Evolutionary conservation across 371 early-diverging fungal species (phyloP).

Genomic region (Coemansia sp.): DNA sequence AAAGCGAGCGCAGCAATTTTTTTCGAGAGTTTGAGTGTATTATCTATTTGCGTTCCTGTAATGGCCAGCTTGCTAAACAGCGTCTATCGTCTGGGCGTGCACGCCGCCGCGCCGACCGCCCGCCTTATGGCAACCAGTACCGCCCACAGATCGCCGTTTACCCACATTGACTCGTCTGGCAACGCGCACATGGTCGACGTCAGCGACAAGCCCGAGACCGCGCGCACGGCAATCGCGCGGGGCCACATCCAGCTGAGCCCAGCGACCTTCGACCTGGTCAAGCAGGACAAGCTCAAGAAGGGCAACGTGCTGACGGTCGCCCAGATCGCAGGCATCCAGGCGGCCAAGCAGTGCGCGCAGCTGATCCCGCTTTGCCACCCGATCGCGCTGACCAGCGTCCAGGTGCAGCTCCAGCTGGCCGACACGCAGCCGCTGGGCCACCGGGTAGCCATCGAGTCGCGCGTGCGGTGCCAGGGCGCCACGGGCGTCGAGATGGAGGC

Average conservation of each 20-base stretch:
- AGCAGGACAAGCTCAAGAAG: conserved; percentile 57
- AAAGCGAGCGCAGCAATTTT: no score
- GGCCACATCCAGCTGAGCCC: conserved; percentile 63
- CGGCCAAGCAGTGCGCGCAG: conserved; percentile 79
- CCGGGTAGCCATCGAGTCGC: conserved; percentile 54
- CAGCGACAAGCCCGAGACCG: conserved; percentile 61
- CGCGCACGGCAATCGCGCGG: conserved; percentile 71
- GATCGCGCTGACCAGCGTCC: conserved; percentile 66
- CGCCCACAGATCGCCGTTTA: conserved; percentile 48
- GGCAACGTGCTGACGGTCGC: conserved; percentile 89
- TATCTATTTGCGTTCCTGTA: no score
- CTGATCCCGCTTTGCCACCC: conserved; percentile 92
- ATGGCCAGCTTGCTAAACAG: neutral
- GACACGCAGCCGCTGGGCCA: conserved; percentile 29
- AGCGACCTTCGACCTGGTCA: conserved; percentile 62
- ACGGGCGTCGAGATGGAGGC: conserved; percentile 97
- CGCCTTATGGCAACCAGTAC: neutral
- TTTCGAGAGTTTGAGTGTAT: no score
- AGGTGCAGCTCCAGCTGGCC: conserved; percentile 61
- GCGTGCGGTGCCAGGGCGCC: conserved; percentile 73
- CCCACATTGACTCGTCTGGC: conserved; percentile 79
- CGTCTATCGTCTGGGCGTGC: neutral
- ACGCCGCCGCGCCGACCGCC: neutral
- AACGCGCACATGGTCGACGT: conserved; percentile 86
- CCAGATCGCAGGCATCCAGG: conserved; percentile 89